These are phyloP conservation scores for Zasmidium angulare DNA, from an alignment of 2,329 filamentous ascomycete species.

Conservation along the genomic window DNA sequence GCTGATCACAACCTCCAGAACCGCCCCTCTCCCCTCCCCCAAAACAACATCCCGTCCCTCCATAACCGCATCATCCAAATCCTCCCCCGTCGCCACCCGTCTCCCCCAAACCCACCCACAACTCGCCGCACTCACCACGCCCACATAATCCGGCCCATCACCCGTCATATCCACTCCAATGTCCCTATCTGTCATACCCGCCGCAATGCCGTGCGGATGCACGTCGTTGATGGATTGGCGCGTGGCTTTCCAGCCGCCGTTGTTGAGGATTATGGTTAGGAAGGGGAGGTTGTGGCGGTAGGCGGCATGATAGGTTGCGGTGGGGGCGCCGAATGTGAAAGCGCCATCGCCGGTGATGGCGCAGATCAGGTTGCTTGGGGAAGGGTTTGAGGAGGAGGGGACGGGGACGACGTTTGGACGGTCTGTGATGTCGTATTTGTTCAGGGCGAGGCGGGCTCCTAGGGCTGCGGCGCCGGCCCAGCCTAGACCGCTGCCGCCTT, in stretches of 20 bases:
- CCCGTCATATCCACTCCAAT: constrained; percentile 17
- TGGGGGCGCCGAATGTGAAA: constrained; percentile 16
- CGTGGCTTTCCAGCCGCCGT: constrained; percentile 25
- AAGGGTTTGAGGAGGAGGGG: background rate
- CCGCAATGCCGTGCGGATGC: constrained; percentile 19
- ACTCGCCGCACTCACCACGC: constrained; percentile 13
- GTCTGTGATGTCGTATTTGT: constrained; percentile 11
- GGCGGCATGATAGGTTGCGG: constrained; percentile 16
- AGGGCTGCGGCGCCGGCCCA: constrained; percentile 22
- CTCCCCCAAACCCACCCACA: constrained; percentile 11
- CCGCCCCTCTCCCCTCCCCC: background rate
- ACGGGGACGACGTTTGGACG: constrained; percentile 4
- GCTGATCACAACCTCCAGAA: constrained; percentile 5
- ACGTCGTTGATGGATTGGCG: constrained; percentile 17
- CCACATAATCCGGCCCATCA: constrained; percentile 20
- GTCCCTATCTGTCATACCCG: constrained; percentile 10
- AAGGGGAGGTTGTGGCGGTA: constrained; percentile 14
- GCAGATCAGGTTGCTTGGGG: constrained; percentile 4
- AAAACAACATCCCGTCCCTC: background rate
- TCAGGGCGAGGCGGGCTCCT: constrained; percentile 18
- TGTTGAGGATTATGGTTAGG: constrained; percentile 22
- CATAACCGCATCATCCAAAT: constrained; percentile 6
- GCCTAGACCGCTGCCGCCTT: constrained; percentile 24
- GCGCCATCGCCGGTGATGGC: constrained; percentile 14
- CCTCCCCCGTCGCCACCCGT: constrained; percentile 3